Evolutionary conservation across 148 eudicot genomes (phyloP), one percentile per base, ranked within the genome.

Genomic region (Arbutus unedo): DNA sequence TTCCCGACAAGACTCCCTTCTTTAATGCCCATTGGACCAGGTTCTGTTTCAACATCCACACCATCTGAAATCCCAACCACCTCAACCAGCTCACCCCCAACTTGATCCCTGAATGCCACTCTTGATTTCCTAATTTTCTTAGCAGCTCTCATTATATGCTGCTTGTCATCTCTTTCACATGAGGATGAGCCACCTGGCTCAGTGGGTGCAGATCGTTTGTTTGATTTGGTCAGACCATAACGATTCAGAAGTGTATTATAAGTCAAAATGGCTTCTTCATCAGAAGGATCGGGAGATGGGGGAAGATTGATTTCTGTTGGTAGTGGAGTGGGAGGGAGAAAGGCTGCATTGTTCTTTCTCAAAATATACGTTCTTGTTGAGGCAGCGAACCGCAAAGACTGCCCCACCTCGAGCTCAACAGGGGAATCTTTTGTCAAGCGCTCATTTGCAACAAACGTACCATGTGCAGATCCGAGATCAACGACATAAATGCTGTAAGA

Each of bases 1-100:
- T 96, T 93, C 19, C 99, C 99, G 43, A 94, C 99, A 81, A 96
- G 97, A 85, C 99, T 96, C 82, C 99, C 99, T 91, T 96, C 99
- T 86, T 91, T 96, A 64, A 96, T 90, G 71, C 99, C 99, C 21
- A 90, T 64, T 10, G 99, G 99, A 62, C 99, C 99, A 76, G 99
- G 98, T 78, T 96, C 97, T 4, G 98, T 96, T 81, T 93, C 99
- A 11, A 96, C 98, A 81, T 96, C 99, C 76, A 93, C 97, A 81
- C 99, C 99, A 83, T 96, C 98, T 45, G 98, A 95, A 84, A 91
- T 77, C 51, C 98, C 98, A 78, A 95, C 98, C 85, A 93, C 90
- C 88, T 95, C 90, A 87, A 94, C 90, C 43, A 95, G 89, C 80
- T 91, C 95, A n/a, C 94, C 98, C 59, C 98, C 98, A 84, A 93